A percentile compares a stretch with the other conserved stretches of the same genome.
Conservation (phyloP, 139 green algal species). For the Prasinococcaceae sp. region DNA sequence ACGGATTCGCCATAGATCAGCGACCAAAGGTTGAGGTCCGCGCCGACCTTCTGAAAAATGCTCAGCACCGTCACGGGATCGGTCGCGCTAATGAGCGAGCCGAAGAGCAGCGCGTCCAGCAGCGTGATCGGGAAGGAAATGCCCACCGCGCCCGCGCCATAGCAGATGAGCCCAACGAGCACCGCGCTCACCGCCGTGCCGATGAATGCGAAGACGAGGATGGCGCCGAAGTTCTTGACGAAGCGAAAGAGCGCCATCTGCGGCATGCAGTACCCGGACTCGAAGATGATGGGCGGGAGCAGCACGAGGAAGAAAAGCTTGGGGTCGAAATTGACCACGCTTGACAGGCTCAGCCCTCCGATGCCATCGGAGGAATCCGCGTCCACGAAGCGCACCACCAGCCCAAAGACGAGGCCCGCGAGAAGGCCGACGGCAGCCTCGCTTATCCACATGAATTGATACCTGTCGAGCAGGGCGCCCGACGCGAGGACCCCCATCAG, state of each 20-base stretch:
- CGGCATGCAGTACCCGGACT: conserved; percentile 41
- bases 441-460: too few species aligned
- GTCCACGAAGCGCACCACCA: too few species aligned
- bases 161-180: conserved; percentile 41
- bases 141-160: conserved; percentile 27
- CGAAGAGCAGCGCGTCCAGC: conserved; percentile 31
- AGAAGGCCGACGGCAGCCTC: too few species aligned
- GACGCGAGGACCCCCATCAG: too few species aligned
- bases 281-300: conserved; percentile 67
- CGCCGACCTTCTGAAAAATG: conserved; percentile 31
- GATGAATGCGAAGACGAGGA: conserved; percentile 42
- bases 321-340: conserved; percentile 33
- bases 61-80: conserved; percentile 49
- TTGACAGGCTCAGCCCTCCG: too few species aligned
- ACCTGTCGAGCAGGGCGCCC: too few species aligned
- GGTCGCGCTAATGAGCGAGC: conserved; percentile 48
- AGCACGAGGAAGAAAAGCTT: conserved; percentile 64
- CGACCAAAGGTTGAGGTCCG: conserved; percentile 52
- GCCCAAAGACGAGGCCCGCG: too few species aligned
- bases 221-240: conserved; percentile 48
- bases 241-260: conserved; percentile 14
- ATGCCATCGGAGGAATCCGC: too few species aligned
- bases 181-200: conserved; percentile 44
- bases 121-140: conserved; percentile 12
- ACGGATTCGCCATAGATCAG: conserved; percentile 75